Evolutionary conservation across 108 stramenopile species (phyloP), one percentile per base, ranked within the genome.

Genomic region (Fragilaria radians): DNA sequence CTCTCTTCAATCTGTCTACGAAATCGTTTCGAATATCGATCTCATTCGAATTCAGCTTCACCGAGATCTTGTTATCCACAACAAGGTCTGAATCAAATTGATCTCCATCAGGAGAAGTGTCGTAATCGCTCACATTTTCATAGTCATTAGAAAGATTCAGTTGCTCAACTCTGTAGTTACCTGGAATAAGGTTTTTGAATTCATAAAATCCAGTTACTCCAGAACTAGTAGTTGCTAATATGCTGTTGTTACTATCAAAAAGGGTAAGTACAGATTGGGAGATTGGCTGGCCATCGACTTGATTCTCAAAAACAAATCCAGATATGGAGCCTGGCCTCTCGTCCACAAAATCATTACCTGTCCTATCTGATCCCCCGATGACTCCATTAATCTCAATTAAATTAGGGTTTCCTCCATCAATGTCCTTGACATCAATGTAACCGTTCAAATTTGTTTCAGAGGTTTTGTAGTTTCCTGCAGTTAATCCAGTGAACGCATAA

Each of bases 291-390:
- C 36, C 36, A 14, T 42, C 14, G 36, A 42, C 11, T 11, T 11
- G 11, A 14, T 42, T 42, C 36, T 42, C 36, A 42, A 42, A 42
- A 14, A 42, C 36, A 14, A 42, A 42, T 11, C 36, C 36, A 14
- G 36, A 42, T 11, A 42, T 42, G 14, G 36, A 42, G 14, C 36
- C 36, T 14, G 7, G 7, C 36, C 36, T 42, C 56, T 56, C 46
- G 46, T 55, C 32, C 53, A 30, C 54, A 31, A 54, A 14, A 27
- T 56, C 25, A n/a, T 25, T 52, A 17, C 24, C 22, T 17, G 9
- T 7, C 19, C 22, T 52, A n/a, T 25, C 19, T 7, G 50, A 9
- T 5, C 22, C 50, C 7, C 22, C 24, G 19, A 25, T 25, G 7
- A 52, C 50, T 9, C 9, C 19, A 9, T 7, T n/a, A 24, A 52